A percentile compares a stretch with the other conserved stretches of the same genome.
phyloP scores from a whole-genome alignment of 2,329 filamentous ascomycete genomes.

The Calonectria pauciramosa region DNA sequence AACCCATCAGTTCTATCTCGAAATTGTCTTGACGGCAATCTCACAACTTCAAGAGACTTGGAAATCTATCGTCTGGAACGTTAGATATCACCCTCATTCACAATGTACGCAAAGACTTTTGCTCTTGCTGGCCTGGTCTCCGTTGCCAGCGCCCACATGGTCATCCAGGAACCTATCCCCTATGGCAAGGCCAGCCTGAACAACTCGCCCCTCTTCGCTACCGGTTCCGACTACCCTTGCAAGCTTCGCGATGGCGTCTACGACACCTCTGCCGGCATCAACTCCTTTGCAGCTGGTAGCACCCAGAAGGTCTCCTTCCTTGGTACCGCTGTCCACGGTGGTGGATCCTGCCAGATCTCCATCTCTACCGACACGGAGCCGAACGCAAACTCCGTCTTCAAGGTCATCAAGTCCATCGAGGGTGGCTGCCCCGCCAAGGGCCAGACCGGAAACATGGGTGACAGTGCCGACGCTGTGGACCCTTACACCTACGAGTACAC shows the following conservation, averaged over 20 bases:
- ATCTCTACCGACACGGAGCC: constrained; percentile 84
- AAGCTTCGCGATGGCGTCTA: constrained; percentile 69
- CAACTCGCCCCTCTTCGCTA: constrained; percentile 74
- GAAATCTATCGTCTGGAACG: constrained; percentile 51
- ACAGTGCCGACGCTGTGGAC: constrained; percentile 57
- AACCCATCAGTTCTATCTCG: background rate
- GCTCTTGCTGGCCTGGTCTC: constrained; percentile 70
- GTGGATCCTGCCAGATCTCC: constrained; percentile 91
- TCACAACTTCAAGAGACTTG: constrained; percentile 29
- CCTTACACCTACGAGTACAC: constrained; percentile 76
- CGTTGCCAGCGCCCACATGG: constrained; percentile 80
- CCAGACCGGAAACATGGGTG: constrained; percentile 69
- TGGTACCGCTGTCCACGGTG: constrained; percentile 86
- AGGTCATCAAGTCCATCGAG: constrained; percentile 89
- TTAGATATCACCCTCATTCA: constrained; percentile 51
- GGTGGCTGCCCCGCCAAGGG: constrained; percentile 84
- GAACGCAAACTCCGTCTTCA: constrained; percentile 78
- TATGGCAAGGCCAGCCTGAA: constrained; percentile 59
- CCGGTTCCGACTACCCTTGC: constrained; percentile 85
- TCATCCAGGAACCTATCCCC: constrained; percentile 77
- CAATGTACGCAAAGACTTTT: constrained; percentile 66
- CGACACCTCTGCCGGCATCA: constrained; percentile 62
- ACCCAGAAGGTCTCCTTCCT: constrained; percentile 70
- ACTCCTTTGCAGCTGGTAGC: constrained; percentile 67
- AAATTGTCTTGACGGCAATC: constrained; percentile 47